Evolutionary conservation across 306 rosid genomes (phyloP), one percentile per base, ranked within the genome.

Genomic region (Pterocarpus macrocarpus): DNA sequence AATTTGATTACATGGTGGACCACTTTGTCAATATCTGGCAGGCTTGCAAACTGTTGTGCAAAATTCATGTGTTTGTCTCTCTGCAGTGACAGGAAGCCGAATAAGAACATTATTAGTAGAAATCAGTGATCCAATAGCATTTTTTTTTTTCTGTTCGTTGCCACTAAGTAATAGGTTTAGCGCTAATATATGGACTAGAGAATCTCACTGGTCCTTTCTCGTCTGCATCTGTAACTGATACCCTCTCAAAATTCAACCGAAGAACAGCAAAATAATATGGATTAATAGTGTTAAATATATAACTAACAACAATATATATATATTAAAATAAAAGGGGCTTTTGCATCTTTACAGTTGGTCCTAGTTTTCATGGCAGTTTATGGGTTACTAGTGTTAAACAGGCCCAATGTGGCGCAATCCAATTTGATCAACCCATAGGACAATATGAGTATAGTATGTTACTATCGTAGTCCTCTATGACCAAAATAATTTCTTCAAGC

Each of bases 1-100:
- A 58, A 39, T 47, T 61, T 77, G 44, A 16, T 22, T 65, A 32
- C 78, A 47, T 49, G 73, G 70, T 73, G 87, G 87, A 85, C 85
- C 86, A 55, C 78, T n/a, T 4, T 77, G 79, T 58, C 77, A 50
- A 76, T 65, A 7, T 64, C 65, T 28, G 73, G 76, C 41, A 70
- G 62, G 32, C 65, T 35, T 28, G 28, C 55, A 50, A 59, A 68
- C 69, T 64, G 35, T 28, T 77, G 16, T 39, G 43, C 69, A 38
- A 9, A 71, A 75, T 62, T 13, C 43, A 32, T 41, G 64, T 67
- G 78, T 64, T 35, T 85, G 82, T 88, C 85, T 45, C 52, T 72
- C 71, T 58, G 4, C 53, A 43, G 44, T 7, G 52, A 30, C 28
- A 59, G 38, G 64, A 71, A 82, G 64, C 28, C 77, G 59, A 76